Evolutionary conservation across 306 rosid species (phyloP).

Genomic region (Sicyos edulis): DNA sequence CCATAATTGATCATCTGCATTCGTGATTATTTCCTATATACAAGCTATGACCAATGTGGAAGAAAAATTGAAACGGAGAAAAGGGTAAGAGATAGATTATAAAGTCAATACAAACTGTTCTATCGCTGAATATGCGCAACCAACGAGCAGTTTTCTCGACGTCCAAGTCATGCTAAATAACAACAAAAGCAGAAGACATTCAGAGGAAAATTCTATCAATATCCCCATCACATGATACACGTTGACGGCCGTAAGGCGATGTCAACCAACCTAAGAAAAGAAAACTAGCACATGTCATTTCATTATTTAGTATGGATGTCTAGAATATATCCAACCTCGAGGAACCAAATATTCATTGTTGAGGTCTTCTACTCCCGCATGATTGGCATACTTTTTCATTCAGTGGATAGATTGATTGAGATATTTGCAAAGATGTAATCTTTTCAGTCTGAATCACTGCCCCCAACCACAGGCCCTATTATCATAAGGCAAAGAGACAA

Average conservation of each 20-base stretch:
- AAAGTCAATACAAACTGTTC: slow-evolving; percentile 18
- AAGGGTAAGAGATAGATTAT: slow-evolving; percentile 7
- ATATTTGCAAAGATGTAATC: slow-evolving; percentile 20
- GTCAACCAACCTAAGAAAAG: slow-evolving; percentile 15
- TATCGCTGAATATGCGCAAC: not conserved
- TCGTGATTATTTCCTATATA: not conserved
- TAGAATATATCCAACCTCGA: slow-evolving; percentile 19
- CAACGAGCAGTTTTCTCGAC: not conserved
- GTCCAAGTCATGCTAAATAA: not conserved
- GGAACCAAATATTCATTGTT: slow-evolving; percentile 1
- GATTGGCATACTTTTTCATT: slow-evolving; percentile 11
- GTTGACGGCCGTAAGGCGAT: slow-evolving; percentile 17
- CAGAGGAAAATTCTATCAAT: slow-evolving; percentile 13
- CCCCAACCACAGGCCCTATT: slow-evolving; percentile 94
- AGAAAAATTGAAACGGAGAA: not conserved
- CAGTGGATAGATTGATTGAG: slow-evolving; percentile 8
- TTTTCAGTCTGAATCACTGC: slow-evolving; percentile 40
- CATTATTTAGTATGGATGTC: slow-evolving; percentile 18
- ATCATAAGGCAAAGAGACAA: slow-evolving; percentile 13
- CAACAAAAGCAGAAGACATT: slow-evolving; percentile 6
- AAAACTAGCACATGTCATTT: not conserved
- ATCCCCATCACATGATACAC: slow-evolving; percentile 7
- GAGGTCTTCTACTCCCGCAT: slow-evolving; percentile 11
- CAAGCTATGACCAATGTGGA: not conserved
- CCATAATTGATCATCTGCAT: not conserved